Base-by-base conservation (phyloP, 2,329 filamentous ascomycete species). In the Pyricularia sp. region DNA sequence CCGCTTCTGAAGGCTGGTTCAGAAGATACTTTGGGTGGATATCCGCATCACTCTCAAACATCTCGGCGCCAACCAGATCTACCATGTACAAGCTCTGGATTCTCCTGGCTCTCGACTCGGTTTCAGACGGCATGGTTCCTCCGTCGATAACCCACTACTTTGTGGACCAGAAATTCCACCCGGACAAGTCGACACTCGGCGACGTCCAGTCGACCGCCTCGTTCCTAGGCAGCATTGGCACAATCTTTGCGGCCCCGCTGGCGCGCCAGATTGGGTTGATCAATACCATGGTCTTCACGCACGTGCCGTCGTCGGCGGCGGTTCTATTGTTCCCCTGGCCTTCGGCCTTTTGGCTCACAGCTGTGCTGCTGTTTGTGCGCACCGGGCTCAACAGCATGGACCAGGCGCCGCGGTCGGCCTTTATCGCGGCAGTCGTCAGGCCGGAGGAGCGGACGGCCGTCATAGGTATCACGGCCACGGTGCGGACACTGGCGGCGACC, bases 381-480 rank as follows among this genome's bases (percentile, higher is more conserved):
- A 78, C 84, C 2, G 84, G 84, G 0, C 75, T 89, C 60, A 88
- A 88, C 70, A 85, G 82, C 67, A 88, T 89, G 84, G 87, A 89
- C 67, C 86, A 89, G 75, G 86, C 84, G 0, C 87, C 87, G 0
- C 78, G 87, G 2, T 77, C 85, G 0, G 86, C 87, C 0, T 84
- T 89, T 65, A 87, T 89, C 62, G 85, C 86, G 0, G 85, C 85
- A 0, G 84, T 88, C 0, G 86, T 89, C 2, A 82, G 79, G 67
- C 82, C 85, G 0, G 81, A 84, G 64, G 87, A 89, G 73, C 77
- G 86, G 1, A 89, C 87, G 0, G 86, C 85, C 0, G 85, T 87
- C n/a, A 86, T 89, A 84, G 87, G 87, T 13, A 86, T 89, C 68
- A 88, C 85, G 0, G 79, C 77, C 61, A 84, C 84, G 70, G 66